Evolutionary conservation across 2,329 filamentous ascomycete genomes (phyloP), one percentile per base, ranked within the genome.

Genomic region (Phaeosphaeria sp.): DNA sequence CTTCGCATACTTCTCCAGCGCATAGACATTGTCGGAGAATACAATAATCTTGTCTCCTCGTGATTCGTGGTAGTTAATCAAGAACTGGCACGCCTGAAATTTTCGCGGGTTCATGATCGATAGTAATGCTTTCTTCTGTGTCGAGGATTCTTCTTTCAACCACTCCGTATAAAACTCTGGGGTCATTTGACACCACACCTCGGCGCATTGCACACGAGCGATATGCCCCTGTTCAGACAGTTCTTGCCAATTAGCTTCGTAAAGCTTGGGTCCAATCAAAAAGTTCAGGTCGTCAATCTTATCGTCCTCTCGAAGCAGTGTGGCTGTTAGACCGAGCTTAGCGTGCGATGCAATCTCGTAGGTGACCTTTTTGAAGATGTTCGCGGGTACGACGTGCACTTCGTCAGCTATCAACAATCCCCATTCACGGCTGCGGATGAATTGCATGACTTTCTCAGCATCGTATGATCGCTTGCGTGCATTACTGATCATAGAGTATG

Each of bases 161-260:
- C 98, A 99, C 75, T 98, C 92, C 18, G 92, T 90, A 77, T 97
- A 98, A 75, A 99, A 99, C 68, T 99, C 95, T 0, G 93, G 95
- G 0, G 95, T 96, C 95, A 99, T 99, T 2, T 94, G 93, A 73
- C 95, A 99, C 95, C 95, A 99, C 6, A 99, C 95, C 78, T 99
- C 95, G 15, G 95, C 95, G 77, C 95, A 99, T 77, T 99, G 95
- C 1, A 99, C 95, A 66, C 92, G 90, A 36, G 95, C 95, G 75
- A 99, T 99, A 73, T 97, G 93, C 0, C 95, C 95, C 78, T 97
- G 93, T 71, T 97, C 92, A 1, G 94, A 95, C 42, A 99, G 85
- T 77, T 99, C 95, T 89, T 98, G 97, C 95, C 95, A 99, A 76
- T 99, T 99, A 25, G 95, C 95, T 78, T 99, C 95, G 74, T 97